Evolutionary conservation across 169 alveolate species (phyloP).

Genomic region (Neospora caninum): DNA sequence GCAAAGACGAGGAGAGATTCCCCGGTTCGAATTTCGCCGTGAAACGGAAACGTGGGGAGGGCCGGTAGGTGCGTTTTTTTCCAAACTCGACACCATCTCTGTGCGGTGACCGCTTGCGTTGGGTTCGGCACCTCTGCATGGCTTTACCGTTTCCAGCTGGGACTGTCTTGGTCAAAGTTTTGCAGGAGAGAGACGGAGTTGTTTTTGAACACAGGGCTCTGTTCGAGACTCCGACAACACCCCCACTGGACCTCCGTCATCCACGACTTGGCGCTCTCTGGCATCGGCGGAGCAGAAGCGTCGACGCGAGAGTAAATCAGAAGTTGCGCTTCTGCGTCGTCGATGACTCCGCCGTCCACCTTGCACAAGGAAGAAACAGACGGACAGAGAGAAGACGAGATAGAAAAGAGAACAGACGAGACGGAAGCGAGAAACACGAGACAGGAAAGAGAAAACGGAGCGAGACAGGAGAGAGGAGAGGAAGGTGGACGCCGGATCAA

Average conservation of each 20-base stretch:
- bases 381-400: background rate
- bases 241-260: slow-evolving; percentile 87
- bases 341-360: slow-evolving; percentile 68
- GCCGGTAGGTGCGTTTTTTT: too few relatives aligned
- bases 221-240: slow-evolving; percentile 72
- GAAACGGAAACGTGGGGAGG: too few relatives aligned
- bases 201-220: slow-evolving; percentile 71
- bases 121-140: too few relatives aligned
- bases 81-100: too few relatives aligned
- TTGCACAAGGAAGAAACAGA: background rate
- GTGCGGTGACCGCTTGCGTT: too few relatives aligned
- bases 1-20: too few relatives aligned
- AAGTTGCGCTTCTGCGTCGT: slow-evolving; percentile 81
- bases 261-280: slow-evolving; percentile 89
- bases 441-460: background rate
- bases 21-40: too few relatives aligned
- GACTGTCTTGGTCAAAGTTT: slow-evolving; percentile 78
- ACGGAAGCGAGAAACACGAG: background rate
- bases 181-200: slow-evolving; percentile 69
- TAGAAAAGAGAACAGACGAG: background rate
- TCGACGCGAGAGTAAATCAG: slow-evolving; percentile 90
- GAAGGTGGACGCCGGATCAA: too few relatives aligned
- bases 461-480: background rate
- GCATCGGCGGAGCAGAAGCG: slow-evolving; percentile 87
- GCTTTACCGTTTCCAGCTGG: slow-evolving; percentile 73